These are phyloP conservation scores for Euphorbia celastroides DNA, from an alignment of 441 rosid genomes.

Conservation along the genomic window DNA sequence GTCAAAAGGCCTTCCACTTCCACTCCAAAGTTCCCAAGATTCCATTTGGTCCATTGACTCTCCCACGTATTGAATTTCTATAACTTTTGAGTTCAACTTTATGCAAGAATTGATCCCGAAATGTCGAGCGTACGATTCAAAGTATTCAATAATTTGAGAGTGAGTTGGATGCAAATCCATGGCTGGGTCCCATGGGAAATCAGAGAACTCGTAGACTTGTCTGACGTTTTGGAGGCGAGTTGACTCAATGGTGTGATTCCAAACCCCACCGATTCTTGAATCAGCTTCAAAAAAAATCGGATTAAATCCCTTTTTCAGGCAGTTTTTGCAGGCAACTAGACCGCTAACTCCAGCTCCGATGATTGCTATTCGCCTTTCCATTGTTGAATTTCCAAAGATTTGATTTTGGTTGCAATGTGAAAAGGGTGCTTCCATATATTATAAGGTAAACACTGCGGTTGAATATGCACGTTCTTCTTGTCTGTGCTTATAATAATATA, in stretches of 20 bases:
- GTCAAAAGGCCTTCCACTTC: constrained; percentile 29
- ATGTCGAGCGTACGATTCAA: constrained; percentile 29
- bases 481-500: too few species aligned
- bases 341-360: constrained; percentile 45
- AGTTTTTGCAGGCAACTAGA: constrained; percentile 35
- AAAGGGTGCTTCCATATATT: too few species aligned
- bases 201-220: constrained; percentile 28
- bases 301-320: constrained; percentile 28
- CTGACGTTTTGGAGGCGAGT: constrained; percentile 31
- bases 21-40: constrained; percentile 32
- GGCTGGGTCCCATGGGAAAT: constrained; percentile 38
- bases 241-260: constrained; percentile 28
- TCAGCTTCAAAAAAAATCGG: constrained; percentile 36
- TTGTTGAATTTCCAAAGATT: too few species aligned
- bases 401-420: too few species aligned
- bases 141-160: constrained; percentile 19
- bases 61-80: constrained; percentile 23
- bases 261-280: constrained; percentile 32
- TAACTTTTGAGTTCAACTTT: constrained; percentile 25
- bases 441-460: too few species aligned
- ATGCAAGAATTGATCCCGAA: constrained; percentile 25
- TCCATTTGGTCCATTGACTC: constrained; percentile 20
- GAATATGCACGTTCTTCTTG: too few species aligned
- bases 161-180: constrained; percentile 24
- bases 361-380: constrained; percentile 20